These are phyloP conservation scores for Trichoderma sp. DNA, from an alignment of 2,329 filamentous ascomycete species.

Conservation along the genomic window DNA sequence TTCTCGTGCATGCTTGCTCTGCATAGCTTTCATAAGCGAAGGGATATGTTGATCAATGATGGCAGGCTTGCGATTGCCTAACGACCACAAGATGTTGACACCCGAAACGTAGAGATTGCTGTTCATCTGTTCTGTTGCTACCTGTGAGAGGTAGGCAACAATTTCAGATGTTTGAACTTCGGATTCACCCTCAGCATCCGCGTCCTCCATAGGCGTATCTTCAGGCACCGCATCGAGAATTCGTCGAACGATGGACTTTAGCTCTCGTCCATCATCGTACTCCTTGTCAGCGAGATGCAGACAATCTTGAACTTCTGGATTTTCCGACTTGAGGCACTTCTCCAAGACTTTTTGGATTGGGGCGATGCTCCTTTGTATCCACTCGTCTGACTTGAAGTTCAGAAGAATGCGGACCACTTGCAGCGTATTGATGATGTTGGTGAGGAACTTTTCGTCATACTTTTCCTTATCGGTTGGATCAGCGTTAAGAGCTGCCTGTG, in stretches of 20 bases:
- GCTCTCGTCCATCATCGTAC: constrained; percentile 66
- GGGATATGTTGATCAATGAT: constrained; percentile 88
- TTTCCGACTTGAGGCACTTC: constrained; percentile 84
- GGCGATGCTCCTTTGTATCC: constrained; percentile 78
- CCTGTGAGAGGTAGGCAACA: constrained; percentile 77
- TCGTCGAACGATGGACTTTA: constrained; percentile 75
- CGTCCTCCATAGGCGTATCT: constrained; percentile 68
- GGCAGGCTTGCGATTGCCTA: constrained; percentile 80
- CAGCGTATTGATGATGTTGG: constrained; percentile 88
- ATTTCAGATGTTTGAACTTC: constrained; percentile 86
- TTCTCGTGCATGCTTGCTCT: constrained; percentile 87
- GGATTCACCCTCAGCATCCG: constrained; percentile 80
- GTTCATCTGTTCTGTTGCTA: constrained; percentile 84
- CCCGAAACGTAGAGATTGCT: constrained; percentile 80
- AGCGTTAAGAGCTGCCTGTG: constrained; percentile 58
- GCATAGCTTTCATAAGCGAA: constrained; percentile 89
- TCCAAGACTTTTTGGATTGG: constrained; percentile 85
- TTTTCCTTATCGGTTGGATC: constrained; percentile 68
- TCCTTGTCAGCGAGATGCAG: constrained; percentile 73
- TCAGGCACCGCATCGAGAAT: constrained; percentile 89
- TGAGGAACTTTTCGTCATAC: constrained; percentile 80
- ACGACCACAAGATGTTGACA: constrained; percentile 90
- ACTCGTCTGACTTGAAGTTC: constrained; percentile 84
- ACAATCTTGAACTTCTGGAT: constrained; percentile 91
- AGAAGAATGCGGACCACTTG: constrained; percentile 90